Evolutionary conservation across 208 protist species (phyloP), one percentile per base, ranked within the genome.

Genomic region (Leishmania tropica): DNA sequence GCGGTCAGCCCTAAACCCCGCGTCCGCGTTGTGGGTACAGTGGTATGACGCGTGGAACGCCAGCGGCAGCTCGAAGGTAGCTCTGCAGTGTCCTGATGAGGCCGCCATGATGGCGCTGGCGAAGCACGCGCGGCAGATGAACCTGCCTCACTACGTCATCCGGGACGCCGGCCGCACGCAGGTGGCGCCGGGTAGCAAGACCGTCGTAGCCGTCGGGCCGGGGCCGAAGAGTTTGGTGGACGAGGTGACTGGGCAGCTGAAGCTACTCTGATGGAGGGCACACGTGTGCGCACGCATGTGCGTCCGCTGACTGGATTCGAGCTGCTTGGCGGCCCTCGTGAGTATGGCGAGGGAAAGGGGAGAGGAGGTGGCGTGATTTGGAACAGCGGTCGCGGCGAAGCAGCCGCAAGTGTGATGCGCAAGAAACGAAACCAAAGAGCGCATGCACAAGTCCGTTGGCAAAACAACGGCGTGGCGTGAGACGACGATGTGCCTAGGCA

Each of bases 161-260:
- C 84, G 95, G 0, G 98, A 99, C 77, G 97, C 97, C 1, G 98
- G 98, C 42, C 88, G 98, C 28, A 99, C 98, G 51, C 98, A 99
- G 90, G 96, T 99, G 60, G 96, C 90, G 19, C 77, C 96, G 7
- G 93, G 93, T 0, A 98, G 96, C 70, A 93, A 94, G 71, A 99
- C 98, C 1, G 98, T 99, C 1, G 70, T 99, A 10, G 94, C 96
- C 19, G 90, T 98, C 35, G 96, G 96, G 17, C 93, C 96, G 19
- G 97, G 90, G 2, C 96, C 96, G 15, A 88, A 90, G 64, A 85
- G 80, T 31, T 47, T 90, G 0, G 90, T 99, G 0, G 93, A 99
- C 68, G 75, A 92, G 28, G 88, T 99, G 2, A 98, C 97, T 3
- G 91, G 92, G 13, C 72, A 97, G 15, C 84, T 99, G 47, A 99